phyloP scores from a whole-genome alignment of 306 rosid species.

The Vicia villosa region DNA sequence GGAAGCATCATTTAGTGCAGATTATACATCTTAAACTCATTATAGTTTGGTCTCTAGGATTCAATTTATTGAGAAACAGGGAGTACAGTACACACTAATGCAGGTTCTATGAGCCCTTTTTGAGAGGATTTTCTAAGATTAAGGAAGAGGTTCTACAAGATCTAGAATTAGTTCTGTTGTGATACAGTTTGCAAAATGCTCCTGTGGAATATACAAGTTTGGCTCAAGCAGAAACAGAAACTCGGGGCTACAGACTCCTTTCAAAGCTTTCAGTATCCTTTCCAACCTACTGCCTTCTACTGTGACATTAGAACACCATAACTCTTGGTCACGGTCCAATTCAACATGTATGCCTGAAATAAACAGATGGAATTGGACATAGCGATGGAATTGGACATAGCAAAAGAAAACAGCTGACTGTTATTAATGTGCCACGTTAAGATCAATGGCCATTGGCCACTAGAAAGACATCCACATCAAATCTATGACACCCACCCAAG shows the following conservation, averaged over 20 bases:
- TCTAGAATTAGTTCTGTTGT: background rate
- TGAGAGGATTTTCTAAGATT: background rate
- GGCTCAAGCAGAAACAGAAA: background rate
- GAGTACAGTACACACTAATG: background rate
- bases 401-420: background rate
- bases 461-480: background rate
- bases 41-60: background rate
- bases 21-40: background rate
- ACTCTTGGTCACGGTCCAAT: background rate
- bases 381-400: constrained; percentile 1
- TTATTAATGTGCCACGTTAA: background rate
- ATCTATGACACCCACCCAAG: background rate
- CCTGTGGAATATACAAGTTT: background rate
- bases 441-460: background rate
- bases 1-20: background rate
- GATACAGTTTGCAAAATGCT: background rate
- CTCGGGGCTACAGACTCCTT: background rate
- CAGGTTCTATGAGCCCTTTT: background rate
- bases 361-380: background rate
- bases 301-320: background rate
- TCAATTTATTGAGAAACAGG: constrained; percentile 1
- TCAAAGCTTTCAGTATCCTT: constrained; percentile 2
- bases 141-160: constrained; percentile 1
- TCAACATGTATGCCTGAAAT: background rate
- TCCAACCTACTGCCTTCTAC: background rate